Evolutionary conservation across 768 basidiomycete species (phyloP), one percentile per base, ranked within the genome.

Genomic region (Hericium erinaceus): DNA sequence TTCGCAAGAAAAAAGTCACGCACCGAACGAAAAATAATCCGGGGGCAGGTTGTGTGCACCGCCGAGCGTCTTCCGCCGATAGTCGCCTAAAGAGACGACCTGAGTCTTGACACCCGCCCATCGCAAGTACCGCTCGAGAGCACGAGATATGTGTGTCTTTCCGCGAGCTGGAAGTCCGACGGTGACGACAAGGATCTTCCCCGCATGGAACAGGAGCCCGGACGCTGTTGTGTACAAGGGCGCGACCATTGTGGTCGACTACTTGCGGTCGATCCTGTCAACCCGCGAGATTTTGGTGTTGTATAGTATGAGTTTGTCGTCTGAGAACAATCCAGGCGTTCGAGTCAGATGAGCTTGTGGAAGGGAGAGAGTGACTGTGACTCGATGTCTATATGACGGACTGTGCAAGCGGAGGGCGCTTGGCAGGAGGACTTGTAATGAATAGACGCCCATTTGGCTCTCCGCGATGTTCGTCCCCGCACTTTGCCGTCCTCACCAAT

Each of bases 31-130:
- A 65, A 99, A 99, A 72, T 98, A 99, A 69, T 99, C 97, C 0
- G 84, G 74, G 0, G 97, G 97, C 4, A 99, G 75, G 52, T 86
- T 84, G 72, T 92, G 81, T 0, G 93, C 89, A 0, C 89, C 87
- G 8, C 97, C 97, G 15, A 98, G 74, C 0, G 85, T 82, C 77
- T 92, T 92, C 54, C 97, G 75, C 49, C 97, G 82, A 71, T 95
- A 94, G 72, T 99, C 97, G 20, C 97, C 97, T 10, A 99, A 76
- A 6, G 93, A 95, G 57, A 98, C 85, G 55, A 98, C 97, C 61
- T 88, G 83, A 0, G 93, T 95, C 72, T 95, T 98, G 55, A 99
- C 91, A 33, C 97, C 97, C 71, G 92, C 90, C 97, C 97, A 99
- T 70, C 93, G 80, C 1, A 99, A 80, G 72, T 99, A 99, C n/a